Base-by-base conservation (phyloP, 352 stramenopile species). In the Pythium coloratum region DNA sequence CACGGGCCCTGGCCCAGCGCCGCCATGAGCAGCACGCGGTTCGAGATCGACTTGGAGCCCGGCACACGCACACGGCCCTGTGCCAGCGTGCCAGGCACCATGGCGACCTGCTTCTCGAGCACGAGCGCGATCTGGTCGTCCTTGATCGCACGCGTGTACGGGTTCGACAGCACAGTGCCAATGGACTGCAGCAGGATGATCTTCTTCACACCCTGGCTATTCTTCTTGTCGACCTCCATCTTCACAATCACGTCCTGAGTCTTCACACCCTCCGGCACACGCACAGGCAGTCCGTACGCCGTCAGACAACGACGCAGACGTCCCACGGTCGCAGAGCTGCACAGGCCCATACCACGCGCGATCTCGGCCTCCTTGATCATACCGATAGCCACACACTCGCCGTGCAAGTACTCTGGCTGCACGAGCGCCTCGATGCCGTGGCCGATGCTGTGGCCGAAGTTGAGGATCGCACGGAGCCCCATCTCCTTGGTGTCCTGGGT, bases 361-460 rank as follows among this genome's bases (percentile, higher is more conserved):
- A 99, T 98, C 66, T 98, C 93, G 26, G 96, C 92, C 47, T 98
- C 97, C 84, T 99, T 99, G 64, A 97, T 89, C 64, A 96, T 99
- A 40, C 97, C 97, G 69, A 99, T 98, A 7, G 95, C 82, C 0
- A 99, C 96, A 57, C 95, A 98, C 78, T 99, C 97, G 54, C 97
- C 97, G 67, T 99, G 97, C 55, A 99, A 69, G 70, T 89, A 98
- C 66, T 97, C 94, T 59, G 98, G 98, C 53, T 97, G 96, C 30
- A 97, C 78, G 59, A 97, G 80, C 71, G 96, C 97, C 76, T 99
- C 97, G 64, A 99, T 98, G 51, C 97, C 97, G 76, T 99, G 97
- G 61, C 97, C 97, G 68, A 99, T 97, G 56, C 97, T 99, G 85
- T 99, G 97, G n/a, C 97, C 97, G 64, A 99, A 94, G 81, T 99